Conservation (phyloP, 1,284 basidiomycete genomes). For the Moesziomyces sp. region DNA sequence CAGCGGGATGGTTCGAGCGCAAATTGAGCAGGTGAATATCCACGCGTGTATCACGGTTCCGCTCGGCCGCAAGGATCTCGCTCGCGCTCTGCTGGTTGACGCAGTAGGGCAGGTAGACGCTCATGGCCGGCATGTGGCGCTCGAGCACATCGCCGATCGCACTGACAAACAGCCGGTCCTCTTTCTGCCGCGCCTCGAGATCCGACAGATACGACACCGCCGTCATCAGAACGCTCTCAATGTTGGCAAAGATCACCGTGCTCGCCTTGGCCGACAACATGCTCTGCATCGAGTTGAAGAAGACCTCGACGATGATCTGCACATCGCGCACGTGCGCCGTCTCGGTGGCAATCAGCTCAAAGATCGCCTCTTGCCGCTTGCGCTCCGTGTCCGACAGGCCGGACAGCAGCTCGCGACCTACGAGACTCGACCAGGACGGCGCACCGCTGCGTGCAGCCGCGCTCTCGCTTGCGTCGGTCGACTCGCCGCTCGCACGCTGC, state of each 20-base stretch:
- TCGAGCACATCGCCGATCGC: constrained; percentile 85
- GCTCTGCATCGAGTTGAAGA: constrained; percentile 80
- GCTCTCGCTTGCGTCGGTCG: not conserved
- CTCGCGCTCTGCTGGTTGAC: constrained; percentile 86
- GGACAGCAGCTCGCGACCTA: constrained; percentile 82
- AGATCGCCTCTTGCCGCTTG: constrained; percentile 97
- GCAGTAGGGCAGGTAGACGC: constrained; percentile 87
- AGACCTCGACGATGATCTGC: constrained; percentile 75
- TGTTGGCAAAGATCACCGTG: constrained; percentile 87
- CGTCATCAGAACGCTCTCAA: constrained; percentile 75
- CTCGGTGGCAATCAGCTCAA: constrained; percentile 98
- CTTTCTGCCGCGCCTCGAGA: constrained; percentile 88
- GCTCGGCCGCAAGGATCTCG: constrained; percentile 79
- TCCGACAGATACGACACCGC: constrained; percentile 69
- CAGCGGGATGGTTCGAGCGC: constrained; percentile 77
- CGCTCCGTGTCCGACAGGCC: constrained; percentile 90
- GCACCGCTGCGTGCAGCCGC: constrained; percentile 15
- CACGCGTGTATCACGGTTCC: constrained; percentile 77
- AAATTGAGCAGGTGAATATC: constrained; percentile 79
- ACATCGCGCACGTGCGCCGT: constrained; percentile 96
- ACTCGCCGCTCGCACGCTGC: constrained; percentile 11
- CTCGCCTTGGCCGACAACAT: constrained; percentile 82
- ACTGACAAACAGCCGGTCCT: constrained; percentile 88
- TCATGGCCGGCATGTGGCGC: constrained; percentile 79
- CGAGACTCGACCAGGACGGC: constrained; percentile 88